Conservation (phyloP, 306 rosid genomes). For the Mimosa bimucronata region DNA sequence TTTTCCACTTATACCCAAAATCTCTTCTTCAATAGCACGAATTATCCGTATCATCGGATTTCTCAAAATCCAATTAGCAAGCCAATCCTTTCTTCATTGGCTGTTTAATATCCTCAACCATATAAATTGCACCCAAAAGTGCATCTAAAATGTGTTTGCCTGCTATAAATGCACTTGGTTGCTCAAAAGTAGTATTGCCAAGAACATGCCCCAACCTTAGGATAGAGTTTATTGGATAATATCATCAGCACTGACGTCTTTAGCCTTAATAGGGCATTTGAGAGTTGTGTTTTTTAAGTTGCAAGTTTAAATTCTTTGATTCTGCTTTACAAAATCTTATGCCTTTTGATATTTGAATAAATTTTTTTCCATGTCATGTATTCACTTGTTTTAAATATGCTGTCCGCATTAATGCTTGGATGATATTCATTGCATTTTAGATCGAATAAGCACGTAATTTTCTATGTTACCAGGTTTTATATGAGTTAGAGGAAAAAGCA, state of each 20-base stretch:
- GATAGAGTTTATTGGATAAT: no score
- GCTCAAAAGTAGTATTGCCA: no score
- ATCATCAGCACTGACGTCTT: neutral
- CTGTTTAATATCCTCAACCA: neutral
- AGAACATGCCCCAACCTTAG: no score
- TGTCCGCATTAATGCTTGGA: neutral
- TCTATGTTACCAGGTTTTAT: slow-evolving; percentile 64
- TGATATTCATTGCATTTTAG: neutral
- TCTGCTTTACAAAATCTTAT: neutral
- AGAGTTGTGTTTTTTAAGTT: neutral
- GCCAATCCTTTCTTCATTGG: neutral
- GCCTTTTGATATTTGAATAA: neutral
- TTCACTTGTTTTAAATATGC: neutral
- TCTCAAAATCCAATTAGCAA: neutral
- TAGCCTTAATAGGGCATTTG: neutral
- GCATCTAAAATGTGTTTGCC: neutral
- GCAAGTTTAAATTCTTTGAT: neutral
- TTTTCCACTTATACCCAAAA: neutral
- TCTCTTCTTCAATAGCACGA: neutral
- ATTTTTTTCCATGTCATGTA: neutral
- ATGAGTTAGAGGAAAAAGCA: slow-evolving; percentile 90
- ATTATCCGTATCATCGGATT: neutral
- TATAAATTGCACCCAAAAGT: neutral
- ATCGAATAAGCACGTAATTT: slow-evolving; percentile 12
- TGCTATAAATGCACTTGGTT: neutral